Evolutionary conservation across 2,329 filamentous ascomycete species (phyloP), one percentile per base, ranked within the genome.

Genomic region (Colletotrichum eremochloae): DNA sequence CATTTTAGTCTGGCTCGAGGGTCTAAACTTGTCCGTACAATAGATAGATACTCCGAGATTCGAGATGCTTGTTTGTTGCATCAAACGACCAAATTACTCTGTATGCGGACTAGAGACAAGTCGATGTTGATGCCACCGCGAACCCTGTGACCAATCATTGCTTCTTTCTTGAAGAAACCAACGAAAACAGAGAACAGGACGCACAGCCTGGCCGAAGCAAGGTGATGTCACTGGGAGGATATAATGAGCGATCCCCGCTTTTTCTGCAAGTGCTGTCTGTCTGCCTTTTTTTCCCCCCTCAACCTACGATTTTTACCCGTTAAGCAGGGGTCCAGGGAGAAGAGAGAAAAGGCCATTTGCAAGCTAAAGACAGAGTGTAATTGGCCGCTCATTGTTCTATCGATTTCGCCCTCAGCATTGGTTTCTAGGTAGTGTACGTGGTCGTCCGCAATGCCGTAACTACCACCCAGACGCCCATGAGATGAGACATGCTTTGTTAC

Each of bases 181-280:
- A n/a, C 44, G 52, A 50, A 46, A 36, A 74, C 42, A 69, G 63
- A 69, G 40, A 56, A n/a, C 42, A 64, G 57, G 33, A 52, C 14
- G 65, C 29, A 68, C 8, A 36, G 18, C 36, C 60, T 24, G 53
- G 52, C n/a, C 18, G 42, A 63, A 40, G 18, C 38, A 53, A 58
- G 44, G 65, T 72, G 69, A 72, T 68, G 69, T 72, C 69, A 72
- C 44, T 64, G 15, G 31, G 36, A 38, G 31, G 7, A 62, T 38
- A 44, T 63, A 24, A 15, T 42, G 12, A 48, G 38, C n/a, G 31
- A 38, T 64, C 58, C 50, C 69, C 65, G 40, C 66, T 72, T 72
- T 71, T 63, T 53, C 65, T 72, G 65, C 58, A 46, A 71, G 68
- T 71, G 68, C 46, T 71, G 58, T 48, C n/a, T 68, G 40, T 24